Conservation (phyloP, 768 basidiomycete species). For the Amanita pseudoporphyria region DNA sequence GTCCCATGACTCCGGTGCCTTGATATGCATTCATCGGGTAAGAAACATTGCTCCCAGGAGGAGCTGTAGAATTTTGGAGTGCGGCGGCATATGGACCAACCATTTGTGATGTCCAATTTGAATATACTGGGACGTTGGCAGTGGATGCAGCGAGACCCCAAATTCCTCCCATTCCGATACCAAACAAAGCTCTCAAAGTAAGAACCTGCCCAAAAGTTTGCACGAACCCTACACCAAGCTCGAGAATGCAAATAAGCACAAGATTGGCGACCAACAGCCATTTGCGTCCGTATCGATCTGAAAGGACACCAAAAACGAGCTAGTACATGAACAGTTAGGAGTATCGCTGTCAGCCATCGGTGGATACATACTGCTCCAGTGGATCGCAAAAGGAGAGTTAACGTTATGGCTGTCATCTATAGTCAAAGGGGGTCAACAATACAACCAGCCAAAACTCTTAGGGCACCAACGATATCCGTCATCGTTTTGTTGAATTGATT, state of each 20-base stretch:
- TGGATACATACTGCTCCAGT: slow-evolving; percentile 46
- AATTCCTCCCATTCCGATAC: slow-evolving; percentile 82
- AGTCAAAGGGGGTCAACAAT: not conserved
- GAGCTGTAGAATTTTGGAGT: no score
- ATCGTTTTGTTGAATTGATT: slow-evolving; percentile 13
- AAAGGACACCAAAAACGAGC: slow-evolving; percentile 72
- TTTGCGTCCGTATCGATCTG: slow-evolving; percentile 87
- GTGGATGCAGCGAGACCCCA: slow-evolving; percentile 82
- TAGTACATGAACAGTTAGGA: slow-evolving; percentile 10
- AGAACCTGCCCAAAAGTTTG: slow-evolving; percentile 76
- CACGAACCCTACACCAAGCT: slow-evolving; percentile 76
- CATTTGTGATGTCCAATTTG: no score
- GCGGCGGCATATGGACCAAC: no score
- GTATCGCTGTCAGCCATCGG: not conserved
- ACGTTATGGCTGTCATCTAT: slow-evolving; percentile 78
- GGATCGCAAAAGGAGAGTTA: slow-evolving; percentile 88
- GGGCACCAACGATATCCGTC: slow-evolving; percentile 14
- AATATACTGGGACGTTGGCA: no score
- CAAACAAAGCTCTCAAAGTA: slow-evolving; percentile 73
- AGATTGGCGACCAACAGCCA: slow-evolving; percentile 85
- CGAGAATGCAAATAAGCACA: slow-evolving; percentile 56
- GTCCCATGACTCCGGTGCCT: no score
- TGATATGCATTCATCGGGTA: no score
- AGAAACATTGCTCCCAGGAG: no score
- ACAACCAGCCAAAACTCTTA: not conserved